These are phyloP conservation scores for Neurospora sp. DNA, from an alignment of 495 filamentous ascomycete species.

Conservation along the genomic window DNA sequence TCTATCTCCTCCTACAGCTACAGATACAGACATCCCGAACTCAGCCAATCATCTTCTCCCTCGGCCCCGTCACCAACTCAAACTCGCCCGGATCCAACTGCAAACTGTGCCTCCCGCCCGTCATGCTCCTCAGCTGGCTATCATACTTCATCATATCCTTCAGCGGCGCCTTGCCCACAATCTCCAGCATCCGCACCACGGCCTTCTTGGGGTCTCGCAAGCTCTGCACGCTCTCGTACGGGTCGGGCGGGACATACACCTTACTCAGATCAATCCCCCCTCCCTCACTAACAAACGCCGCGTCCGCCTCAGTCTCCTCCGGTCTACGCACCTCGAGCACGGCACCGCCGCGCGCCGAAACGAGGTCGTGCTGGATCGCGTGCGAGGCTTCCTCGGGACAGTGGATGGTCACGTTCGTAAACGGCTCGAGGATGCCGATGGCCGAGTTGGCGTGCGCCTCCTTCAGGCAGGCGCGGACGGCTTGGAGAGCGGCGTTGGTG, in stretches of 20 bases:
- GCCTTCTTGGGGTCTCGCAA: constrained; percentile 30
- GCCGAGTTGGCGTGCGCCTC: constrained; percentile 36
- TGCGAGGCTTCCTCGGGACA: constrained; percentile 75
- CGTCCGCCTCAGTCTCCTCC: constrained; percentile 12
- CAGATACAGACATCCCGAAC: not conserved
- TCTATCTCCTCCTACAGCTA: not conserved
- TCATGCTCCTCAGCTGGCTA: constrained; percentile 79
- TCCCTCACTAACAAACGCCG: constrained; percentile 1
- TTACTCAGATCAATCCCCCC: constrained; percentile 51
- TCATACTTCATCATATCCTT: constrained; percentile 98
- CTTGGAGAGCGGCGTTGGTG: constrained; percentile 63
- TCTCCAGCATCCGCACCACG: constrained; percentile 37
- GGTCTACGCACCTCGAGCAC: constrained; percentile 72
- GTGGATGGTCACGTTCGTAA: constrained; percentile 77
- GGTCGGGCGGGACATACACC: constrained; percentile 79
- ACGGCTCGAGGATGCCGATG: constrained; percentile 75
- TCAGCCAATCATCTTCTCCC: constrained; percentile 31
- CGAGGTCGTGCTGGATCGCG: constrained; percentile 83
- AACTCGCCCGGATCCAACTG: constrained; percentile 88
- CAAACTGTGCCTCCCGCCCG: constrained; percentile 80
- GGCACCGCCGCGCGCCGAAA: constrained; percentile 69
- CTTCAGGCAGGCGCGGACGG: constrained; percentile 56
- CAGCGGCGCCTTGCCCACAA: constrained; percentile 78
- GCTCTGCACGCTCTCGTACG: constrained; percentile 53
- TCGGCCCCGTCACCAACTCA: constrained; percentile 62